Evolutionary conservation across 2,329 filamentous ascomycete genomes (phyloP).

Genomic region (Chaetomiaceae sp.): DNA sequence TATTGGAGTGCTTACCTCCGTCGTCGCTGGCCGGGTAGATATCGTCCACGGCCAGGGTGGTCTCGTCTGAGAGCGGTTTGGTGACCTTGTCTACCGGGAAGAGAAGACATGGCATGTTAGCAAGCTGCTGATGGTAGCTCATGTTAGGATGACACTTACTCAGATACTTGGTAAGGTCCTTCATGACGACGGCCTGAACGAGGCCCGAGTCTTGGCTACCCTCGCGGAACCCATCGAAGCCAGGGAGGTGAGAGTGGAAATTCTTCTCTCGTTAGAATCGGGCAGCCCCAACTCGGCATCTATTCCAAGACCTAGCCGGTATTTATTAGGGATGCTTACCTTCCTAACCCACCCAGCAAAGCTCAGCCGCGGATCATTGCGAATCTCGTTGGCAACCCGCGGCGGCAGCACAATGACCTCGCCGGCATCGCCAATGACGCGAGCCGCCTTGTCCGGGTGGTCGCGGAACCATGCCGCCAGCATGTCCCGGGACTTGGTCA

Average conservation of each 20-base stretch:
- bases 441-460: not conserved
- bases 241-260: not conserved
- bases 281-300: too few relatives aligned
- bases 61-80: not conserved
- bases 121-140: too few relatives aligned
- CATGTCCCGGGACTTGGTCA: not conserved
- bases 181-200: not conserved
- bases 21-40: not conserved
- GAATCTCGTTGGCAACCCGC: not conserved
- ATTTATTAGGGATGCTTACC: not conserved
- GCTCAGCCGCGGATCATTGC: not conserved
- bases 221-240: not conserved
- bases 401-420: not conserved
- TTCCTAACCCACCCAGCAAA: not conserved
- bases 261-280: too few relatives aligned
- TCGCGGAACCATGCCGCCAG: not conserved
- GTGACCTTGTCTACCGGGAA: not conserved
- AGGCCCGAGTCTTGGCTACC: not conserved
- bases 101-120: not conserved
- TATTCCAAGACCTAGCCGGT: too few relatives aligned
- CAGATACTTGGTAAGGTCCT: constrained; percentile 1
- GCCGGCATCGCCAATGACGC: not conserved
- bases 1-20: not conserved
- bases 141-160: too few relatives aligned
- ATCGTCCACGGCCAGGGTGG: not conserved